Evolutionary conservation across 345 rosid species (phyloP).

Genomic region (Populus alba): DNA sequence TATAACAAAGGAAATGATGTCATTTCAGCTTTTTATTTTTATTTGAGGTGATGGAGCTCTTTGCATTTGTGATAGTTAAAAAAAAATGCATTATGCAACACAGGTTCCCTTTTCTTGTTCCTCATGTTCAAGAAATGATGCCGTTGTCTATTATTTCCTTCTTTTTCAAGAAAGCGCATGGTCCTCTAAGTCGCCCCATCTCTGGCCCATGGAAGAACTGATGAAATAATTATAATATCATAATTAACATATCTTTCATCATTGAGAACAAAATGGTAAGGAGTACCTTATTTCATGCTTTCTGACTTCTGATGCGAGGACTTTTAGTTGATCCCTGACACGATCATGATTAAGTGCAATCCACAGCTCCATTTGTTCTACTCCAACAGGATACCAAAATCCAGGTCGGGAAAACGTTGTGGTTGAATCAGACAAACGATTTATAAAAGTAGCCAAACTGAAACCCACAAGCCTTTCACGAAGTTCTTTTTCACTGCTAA

Average conservation of each 20-base stretch:
- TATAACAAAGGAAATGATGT: not conserved
- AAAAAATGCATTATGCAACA: not conserved
- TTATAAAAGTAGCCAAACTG: conserved; percentile 49
- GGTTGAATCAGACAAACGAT: conserved; percentile 20
- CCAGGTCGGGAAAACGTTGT: conserved; percentile 22
- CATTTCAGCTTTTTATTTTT: not conserved
- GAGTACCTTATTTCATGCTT: conserved; percentile 41
- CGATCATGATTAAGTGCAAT: conserved; percentile 36
- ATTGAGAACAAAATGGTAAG: conserved; percentile 1
- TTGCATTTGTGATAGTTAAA: not conserved
- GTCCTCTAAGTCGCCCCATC: not conserved
- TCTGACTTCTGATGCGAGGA: conserved; percentile 41
- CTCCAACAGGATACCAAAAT: conserved; percentile 59
- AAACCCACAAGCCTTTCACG: conserved; percentile 67
- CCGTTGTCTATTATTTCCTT: not conserved
- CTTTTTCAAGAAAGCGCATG: not conserved
- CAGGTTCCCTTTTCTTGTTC: not conserved
- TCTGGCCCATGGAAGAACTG: not conserved
- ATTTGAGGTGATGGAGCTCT: not conserved
- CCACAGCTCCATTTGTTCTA: conserved; percentile 80
- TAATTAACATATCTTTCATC: not conserved
- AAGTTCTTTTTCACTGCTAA: conserved; percentile 76
- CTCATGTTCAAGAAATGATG: not conserved
- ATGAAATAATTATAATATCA: no score
- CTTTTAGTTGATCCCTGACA: conserved; percentile 39